Percentiles rank a stretch among this genome's conserved stretches.
phyloP scores from a whole-genome alignment of 371 early-diverging fungal species.

The Capillidium heterosporum region DNA sequence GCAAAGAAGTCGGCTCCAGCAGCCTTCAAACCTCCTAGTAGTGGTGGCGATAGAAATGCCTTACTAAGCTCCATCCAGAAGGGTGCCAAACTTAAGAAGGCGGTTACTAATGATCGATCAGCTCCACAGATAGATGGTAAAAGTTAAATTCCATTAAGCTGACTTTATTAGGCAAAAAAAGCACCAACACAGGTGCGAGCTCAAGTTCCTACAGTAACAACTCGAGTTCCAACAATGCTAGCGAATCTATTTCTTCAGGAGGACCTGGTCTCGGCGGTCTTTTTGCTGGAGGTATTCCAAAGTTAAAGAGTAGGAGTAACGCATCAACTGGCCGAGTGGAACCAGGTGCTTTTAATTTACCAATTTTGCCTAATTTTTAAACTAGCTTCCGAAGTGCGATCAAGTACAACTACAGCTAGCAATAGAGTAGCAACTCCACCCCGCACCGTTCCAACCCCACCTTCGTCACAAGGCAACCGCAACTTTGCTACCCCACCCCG shows the following conservation, averaged over 20 bases:
- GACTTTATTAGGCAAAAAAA: slow-evolving; percentile 6
- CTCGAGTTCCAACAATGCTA: slow-evolving; percentile 5
- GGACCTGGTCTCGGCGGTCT: slow-evolving; percentile 27
- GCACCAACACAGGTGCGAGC: neutral
- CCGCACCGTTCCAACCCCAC: slow-evolving; percentile 11
- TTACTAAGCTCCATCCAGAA: slow-evolving; percentile 55
- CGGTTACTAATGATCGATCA: slow-evolving; percentile 64
- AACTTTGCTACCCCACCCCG: slow-evolving; percentile 10
- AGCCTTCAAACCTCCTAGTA: neutral
- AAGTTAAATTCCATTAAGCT: neutral
- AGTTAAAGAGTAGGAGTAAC: slow-evolving; percentile 26
- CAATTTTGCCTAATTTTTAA: slow-evolving; percentile 14
- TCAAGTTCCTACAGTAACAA: neutral
- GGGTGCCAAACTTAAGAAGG: slow-evolving; percentile 50
- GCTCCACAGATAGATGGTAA: slow-evolving; percentile 31
- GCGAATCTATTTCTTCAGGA: slow-evolving; percentile 10
- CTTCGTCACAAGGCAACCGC: slow-evolving; percentile 3
- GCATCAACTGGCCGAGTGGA: slow-evolving; percentile 16
- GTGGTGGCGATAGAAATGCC: slow-evolving; percentile 15
- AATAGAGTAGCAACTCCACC: slow-evolving; percentile 8
- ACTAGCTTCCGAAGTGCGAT: slow-evolving; percentile 22
- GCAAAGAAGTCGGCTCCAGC: neutral
- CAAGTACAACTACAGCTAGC: slow-evolving; percentile 9
- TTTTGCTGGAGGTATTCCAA: slow-evolving; percentile 47
- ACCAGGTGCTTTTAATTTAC: slow-evolving; percentile 21